Percentiles rank a stretch among this genome's conserved stretches.
These are phyloP conservation scores for Citrus maxima DNA, from an alignment of 345 rosid genomes.

Conservation along the genomic window DNA sequence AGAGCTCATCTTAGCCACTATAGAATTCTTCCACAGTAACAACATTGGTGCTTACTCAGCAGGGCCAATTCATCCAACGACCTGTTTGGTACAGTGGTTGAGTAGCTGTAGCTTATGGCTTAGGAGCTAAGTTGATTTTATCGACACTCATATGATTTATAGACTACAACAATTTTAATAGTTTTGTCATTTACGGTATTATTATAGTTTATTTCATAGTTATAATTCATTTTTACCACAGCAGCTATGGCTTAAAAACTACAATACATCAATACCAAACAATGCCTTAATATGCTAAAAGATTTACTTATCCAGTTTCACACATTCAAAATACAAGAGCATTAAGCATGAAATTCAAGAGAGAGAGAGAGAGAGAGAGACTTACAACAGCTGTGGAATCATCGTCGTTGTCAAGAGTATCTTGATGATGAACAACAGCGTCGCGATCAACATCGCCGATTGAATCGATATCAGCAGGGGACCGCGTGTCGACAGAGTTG, in stretches of 20 bases:
- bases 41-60: background rate
- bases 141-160: too few species aligned
- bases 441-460: conserved; percentile 37
- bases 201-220: too few species aligned
- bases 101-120: too few species aligned
- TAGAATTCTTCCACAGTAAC: background rate
- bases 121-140: too few species aligned
- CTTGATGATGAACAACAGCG: conserved; percentile 23
- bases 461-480: conserved; percentile 39
- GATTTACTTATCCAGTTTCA: background rate
- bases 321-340: background rate
- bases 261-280: too few species aligned
- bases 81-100: too few species aligned
- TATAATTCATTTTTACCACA: too few species aligned
- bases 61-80: too few species aligned
- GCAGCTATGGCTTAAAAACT: too few species aligned
- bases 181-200: too few species aligned
- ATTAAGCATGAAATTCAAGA: background rate
- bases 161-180: too few species aligned
- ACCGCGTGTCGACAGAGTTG: conserved; percentile 64
- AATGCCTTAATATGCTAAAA: background rate
- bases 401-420: conserved; percentile 44
- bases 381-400: conserved; percentile 57
- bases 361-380: background rate
- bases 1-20: background rate